Evolutionary conservation across 805 yeast genomes (phyloP).

Genomic region (Ogataea pilisensis): DNA sequence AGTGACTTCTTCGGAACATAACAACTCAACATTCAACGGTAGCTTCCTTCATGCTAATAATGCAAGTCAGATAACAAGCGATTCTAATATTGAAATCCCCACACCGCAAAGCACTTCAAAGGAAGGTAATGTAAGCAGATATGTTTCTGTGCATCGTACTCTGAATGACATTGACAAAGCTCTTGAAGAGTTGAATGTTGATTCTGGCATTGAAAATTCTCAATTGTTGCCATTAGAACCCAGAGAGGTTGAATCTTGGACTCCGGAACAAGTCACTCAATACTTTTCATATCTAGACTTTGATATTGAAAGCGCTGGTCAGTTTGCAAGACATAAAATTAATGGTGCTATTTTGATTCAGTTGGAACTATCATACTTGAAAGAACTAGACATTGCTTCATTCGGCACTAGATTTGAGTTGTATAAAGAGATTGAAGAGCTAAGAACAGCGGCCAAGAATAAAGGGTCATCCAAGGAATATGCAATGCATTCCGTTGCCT

Average conservation of each 20-base stretch:
- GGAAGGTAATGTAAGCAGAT: constrained; percentile 18
- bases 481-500: neutral
- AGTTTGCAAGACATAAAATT: constrained; percentile 83
- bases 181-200: constrained; percentile 51
- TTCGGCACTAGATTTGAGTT: constrained; percentile 96
- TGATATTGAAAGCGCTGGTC: constrained; percentile 67
- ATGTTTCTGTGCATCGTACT: constrained; percentile 46
- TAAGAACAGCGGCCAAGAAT: constrained; percentile 34
- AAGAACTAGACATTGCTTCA: constrained; percentile 86
- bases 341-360: constrained; percentile 83
- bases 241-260: constrained; percentile 58
- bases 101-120: constrained; percentile 2
- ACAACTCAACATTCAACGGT: no score
- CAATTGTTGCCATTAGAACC: constrained; percentile 35
- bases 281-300: constrained; percentile 73
- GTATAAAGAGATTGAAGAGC: constrained; percentile 78
- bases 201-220: constrained; percentile 1
- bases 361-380: constrained; percentile 78
- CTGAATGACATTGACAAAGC: constrained; percentile 73
- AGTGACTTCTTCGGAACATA: neutral
- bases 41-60: no score
- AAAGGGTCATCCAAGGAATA: constrained; percentile 6
- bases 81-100: neutral
- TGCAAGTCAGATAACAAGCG: neutral
- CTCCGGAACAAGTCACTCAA: constrained; percentile 78